Percentiles rank a stretch among this genome's conserved stretches.
Conservation (phyloP, 805 yeast species). For the Pichia ethanolica region DNA sequence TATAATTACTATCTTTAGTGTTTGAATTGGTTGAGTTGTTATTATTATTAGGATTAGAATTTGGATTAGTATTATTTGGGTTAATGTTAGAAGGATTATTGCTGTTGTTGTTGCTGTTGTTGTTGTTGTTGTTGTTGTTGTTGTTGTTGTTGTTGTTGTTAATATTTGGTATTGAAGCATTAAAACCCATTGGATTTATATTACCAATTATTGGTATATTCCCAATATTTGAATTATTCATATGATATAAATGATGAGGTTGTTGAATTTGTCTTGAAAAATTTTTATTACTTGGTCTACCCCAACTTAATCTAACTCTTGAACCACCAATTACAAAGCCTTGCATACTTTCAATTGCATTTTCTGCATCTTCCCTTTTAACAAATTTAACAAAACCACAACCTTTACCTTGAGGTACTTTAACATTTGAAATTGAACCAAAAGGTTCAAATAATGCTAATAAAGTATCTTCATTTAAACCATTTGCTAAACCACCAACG, state of each 20-base stretch:
- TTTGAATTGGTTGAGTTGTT: not conserved
- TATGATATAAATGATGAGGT: not conserved
- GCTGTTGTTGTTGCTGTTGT: too few relatives aligned
- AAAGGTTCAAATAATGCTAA: slow-evolving; percentile 60
- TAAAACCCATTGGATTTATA: not conserved
- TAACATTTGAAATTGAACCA: slow-evolving; percentile 62
- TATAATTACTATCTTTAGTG: not conserved
- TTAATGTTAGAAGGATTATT: not conserved
- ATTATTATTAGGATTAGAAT: not conserved
- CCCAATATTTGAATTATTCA: not conserved
- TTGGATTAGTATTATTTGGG: too few relatives aligned
- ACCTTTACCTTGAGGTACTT: slow-evolving; percentile 72
- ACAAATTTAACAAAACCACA: slow-evolving; percentile 72
- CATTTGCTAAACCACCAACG: slow-evolving; percentile 60
- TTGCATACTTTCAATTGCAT: slow-evolving; percentile 71
- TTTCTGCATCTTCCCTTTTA: slow-evolving; percentile 66
- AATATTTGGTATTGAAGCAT: not conserved
- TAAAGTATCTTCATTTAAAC: slow-evolving; percentile 55
- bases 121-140: not conserved
- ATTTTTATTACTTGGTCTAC: slow-evolving; percentile 36
- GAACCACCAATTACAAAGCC: slow-evolving; percentile 73
- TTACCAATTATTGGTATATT: not conserved
- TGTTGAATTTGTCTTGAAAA: slow-evolving; percentile 9
- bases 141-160: not conserved
- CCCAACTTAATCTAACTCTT: slow-evolving; percentile 71